Evolutionary conservation across 345 rosid genomes (phyloP), one percentile per base, ranked within the genome.

Genomic region (Populus tremula): DNA sequence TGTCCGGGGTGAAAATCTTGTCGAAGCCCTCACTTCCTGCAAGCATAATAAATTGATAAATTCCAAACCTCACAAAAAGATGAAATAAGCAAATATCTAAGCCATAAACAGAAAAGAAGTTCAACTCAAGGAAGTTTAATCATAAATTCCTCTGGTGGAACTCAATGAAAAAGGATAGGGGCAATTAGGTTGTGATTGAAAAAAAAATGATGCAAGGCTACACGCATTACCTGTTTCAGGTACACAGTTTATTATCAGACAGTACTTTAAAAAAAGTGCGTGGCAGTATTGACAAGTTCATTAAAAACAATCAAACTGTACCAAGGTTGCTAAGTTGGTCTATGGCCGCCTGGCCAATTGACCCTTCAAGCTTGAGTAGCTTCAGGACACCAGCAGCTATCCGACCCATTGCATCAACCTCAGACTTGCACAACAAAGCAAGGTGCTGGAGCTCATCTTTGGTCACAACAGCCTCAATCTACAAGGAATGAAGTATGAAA

Each of bases 251-350:
- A 43, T 43, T 43, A 43, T 43, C 47, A 3, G 47, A 43, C 47
- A 43, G 13, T 43, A 43, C 14, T 43, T 6, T 53, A 18, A 53
- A 6, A 20, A 12, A 53, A 6, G 10, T 53, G 59, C 21, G 8
- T 4, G 35, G 14, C 5, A 17, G 74, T 39, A 59, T 39, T 12
- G n/a, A 61, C 2, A 9, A 70, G 67, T 6, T 23, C 9, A 10
- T 61, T n/a, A 27, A 66, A 71, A 56, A 16, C 33, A 69, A 29
- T 17, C 38, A 71, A 67, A 66, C 61, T 82, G 50, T 89, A 96
- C 99, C 99, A 35, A 96, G 94, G 85, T 91, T 96, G 94, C 91
- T 89, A 49, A 96, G 95, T 82, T 96, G 96, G 83, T 93, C 80
- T 13, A 96, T 85, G 81, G 97, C 84, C 21, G 89, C 86, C 78